Percentiles rank a stretch among this genome's conserved stretches.
Conservation (phyloP, 2,329 filamentous ascomycete genomes). For the Aspergillus pseudonomiae region DNA sequence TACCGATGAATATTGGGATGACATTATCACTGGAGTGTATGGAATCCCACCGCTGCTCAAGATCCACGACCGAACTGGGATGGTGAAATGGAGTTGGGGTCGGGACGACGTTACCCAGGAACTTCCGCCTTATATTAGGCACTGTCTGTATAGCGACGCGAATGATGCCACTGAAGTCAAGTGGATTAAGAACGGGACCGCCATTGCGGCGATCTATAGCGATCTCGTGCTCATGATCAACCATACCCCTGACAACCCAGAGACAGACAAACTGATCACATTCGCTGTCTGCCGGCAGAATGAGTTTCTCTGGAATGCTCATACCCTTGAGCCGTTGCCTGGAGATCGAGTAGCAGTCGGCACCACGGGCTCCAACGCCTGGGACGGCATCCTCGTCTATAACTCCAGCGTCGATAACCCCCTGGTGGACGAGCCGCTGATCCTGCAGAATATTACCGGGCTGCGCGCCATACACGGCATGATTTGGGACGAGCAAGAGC, state of each 20-base stretch:
- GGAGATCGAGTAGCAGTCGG: slow-evolving; percentile 25
- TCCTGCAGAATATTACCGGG: slow-evolving; percentile 28
- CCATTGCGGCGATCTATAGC: slow-evolving; percentile 27
- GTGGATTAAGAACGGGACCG: slow-evolving; percentile 26
- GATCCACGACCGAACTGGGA: slow-evolving; percentile 24
- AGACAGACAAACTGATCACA: slow-evolving; percentile 28
- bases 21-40: slow-evolving; percentile 26
- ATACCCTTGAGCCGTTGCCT: slow-evolving; percentile 25
- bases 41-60: slow-evolving; percentile 22
- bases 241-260: slow-evolving; percentile 25
- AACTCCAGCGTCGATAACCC: slow-evolving; percentile 23
- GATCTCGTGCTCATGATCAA: slow-evolving; percentile 26
- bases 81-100: slow-evolving; percentile 24
- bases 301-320: slow-evolving; percentile 25
- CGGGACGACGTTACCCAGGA: slow-evolving; percentile 25
- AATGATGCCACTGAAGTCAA: slow-evolving; percentile 32
- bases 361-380: slow-evolving; percentile 26
- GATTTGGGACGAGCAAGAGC: slow-evolving; percentile 30
- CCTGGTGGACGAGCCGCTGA: slow-evolving; percentile 23
- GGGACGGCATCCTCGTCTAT: slow-evolving; percentile 30
- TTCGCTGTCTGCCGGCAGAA: slow-evolving; percentile 27
- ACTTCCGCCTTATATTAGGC: slow-evolving; percentile 18
- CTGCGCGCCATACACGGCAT: slow-evolving; percentile 27
- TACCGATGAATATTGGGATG: slow-evolving; percentile 16
- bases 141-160: slow-evolving; percentile 22